These are phyloP conservation scores for Iris pallida DNA, from an alignment of 116 monocot species.

Conservation along the genomic window DNA sequence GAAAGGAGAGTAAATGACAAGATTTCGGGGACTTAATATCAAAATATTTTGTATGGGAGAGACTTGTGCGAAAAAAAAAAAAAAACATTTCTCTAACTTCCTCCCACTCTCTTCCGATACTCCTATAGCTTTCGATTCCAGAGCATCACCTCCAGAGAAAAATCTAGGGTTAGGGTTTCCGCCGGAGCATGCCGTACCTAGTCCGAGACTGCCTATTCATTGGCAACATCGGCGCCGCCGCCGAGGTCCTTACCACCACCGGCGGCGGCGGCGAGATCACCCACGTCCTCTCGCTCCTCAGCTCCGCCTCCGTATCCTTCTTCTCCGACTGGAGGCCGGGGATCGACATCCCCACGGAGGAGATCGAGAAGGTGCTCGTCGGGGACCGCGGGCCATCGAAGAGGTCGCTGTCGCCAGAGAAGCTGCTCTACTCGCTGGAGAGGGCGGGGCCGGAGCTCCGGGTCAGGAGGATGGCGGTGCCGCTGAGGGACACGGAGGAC, in stretches of 20 bases:
- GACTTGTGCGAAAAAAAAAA: no score
- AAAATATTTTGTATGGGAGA: no score
- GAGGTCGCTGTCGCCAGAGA: constrained; percentile 32
- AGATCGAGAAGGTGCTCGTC: constrained; percentile 46
- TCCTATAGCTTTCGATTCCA: no score
- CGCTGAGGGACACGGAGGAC: constrained; percentile 70
- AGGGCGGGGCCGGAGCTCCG: constrained; percentile 50
- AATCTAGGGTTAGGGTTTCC: not conserved
- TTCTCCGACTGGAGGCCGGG: constrained; percentile 60
- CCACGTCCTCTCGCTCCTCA: constrained; percentile 14
- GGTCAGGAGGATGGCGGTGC: constrained; percentile 72
- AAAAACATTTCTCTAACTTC: no score
- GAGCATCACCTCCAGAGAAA: no score
- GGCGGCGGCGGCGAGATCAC: constrained; percentile 35
- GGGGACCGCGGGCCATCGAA: constrained; percentile 29
- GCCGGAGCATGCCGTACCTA: constrained; percentile 14
- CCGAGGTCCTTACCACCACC: constrained; percentile 32
- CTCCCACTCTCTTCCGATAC: no score
- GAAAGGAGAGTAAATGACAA: no score
- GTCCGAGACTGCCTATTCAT: constrained; percentile 65
- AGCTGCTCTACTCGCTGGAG: constrained; percentile 55
- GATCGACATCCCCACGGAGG: constrained; percentile 47
- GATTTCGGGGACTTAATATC: no score
- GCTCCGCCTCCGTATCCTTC: constrained; percentile 58
- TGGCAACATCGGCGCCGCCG: constrained; percentile 70